A percentile compares a stretch with the other conserved stretches of the same genome.
Conservation (phyloP, 306 rosid genomes). For the Castanea mollissima region DNA sequence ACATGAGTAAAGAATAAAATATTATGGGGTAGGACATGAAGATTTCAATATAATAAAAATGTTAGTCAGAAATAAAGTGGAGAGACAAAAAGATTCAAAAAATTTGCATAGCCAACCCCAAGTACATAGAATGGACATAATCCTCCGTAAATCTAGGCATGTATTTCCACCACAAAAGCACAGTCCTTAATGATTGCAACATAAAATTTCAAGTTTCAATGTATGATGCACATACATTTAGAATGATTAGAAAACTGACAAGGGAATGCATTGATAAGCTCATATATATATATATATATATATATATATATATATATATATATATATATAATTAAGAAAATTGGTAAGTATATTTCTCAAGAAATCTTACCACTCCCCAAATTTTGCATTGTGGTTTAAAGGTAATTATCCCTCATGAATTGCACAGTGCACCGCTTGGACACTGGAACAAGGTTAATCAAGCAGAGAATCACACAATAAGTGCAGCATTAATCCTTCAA, state of each 20-base stretch:
- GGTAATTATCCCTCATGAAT: neutral
- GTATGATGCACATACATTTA: slow-evolving; percentile 5
- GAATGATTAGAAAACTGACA: slow-evolving; percentile 4
- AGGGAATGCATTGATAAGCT: too few species aligned
- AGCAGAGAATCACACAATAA: slow-evolving; percentile 11
- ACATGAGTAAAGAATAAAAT: neutral
- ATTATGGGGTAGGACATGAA: neutral
- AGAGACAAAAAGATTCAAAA: neutral
- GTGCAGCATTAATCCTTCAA: slow-evolving; percentile 23
- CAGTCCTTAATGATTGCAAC: neutral
- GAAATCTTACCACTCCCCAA: slow-evolving; percentile 25
- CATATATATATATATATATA: too few species aligned
- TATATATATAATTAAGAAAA: slow-evolving; percentile 10
- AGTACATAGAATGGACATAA: neutral
- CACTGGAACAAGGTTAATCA: slow-evolving; percentile 3
- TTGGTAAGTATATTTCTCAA: slow-evolving; percentile 14
- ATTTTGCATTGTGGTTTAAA: slow-evolving; percentile 10
- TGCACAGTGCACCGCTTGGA: neutral
- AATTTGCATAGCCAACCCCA: neutral
- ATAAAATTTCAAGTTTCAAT: slow-evolving; percentile 12
- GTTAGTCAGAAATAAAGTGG: neutral
- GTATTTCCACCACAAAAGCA: neutral
- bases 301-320: neutral
- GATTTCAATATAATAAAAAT: neutral
- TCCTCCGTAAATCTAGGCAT: neutral